Conservation (phyloP, 768 basidiomycete genomes). For the Tephrocybe sp. region DNA sequence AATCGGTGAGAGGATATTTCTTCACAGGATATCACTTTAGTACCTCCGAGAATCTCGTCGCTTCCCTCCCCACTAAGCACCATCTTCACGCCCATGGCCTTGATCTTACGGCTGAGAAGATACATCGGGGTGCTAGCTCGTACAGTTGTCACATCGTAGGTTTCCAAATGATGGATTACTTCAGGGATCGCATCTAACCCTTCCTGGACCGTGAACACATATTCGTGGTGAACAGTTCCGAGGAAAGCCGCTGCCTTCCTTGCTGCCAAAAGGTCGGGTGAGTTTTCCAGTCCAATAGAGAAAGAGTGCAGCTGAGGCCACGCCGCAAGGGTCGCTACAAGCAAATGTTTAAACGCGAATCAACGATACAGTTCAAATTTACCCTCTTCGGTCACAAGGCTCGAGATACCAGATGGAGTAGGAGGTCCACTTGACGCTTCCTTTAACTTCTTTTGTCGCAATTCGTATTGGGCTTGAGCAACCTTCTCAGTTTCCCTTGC, state of each 20-base stretch:
- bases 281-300: constrained; percentile 91
- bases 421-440: constrained; percentile 54
- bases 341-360: not conserved
- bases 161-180: constrained; percentile 97
- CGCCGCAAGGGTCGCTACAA: constrained; percentile 65
- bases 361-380: constrained; percentile 11
- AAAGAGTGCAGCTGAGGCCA: constrained; percentile 99
- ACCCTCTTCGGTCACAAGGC: constrained; percentile 55
- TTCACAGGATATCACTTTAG: not conserved
- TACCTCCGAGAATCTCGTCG: constrained; percentile 96
- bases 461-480: constrained; percentile 71
- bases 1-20: constrained; percentile 1
- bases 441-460: constrained; percentile 57
- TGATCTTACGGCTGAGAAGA: constrained; percentile 95
- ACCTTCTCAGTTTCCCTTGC: constrained; percentile 94
- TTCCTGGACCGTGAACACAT: constrained; percentile 97
- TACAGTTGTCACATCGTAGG: constrained; percentile 98
- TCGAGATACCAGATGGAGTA: constrained; percentile 35
- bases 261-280: constrained; percentile 93
- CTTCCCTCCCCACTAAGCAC: constrained; percentile 96
- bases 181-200: constrained; percentile 96
- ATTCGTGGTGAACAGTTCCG: constrained; percentile 96
- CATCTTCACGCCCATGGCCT: constrained; percentile 99
- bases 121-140: constrained; percentile 99
- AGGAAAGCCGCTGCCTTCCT: constrained; percentile 90